A percentile compares a stretch with the other conserved stretches of the same genome.
Evolutionary conservation across 2,329 filamentous ascomycete genomes (phyloP).

Genomic region (Claviceps pazoutovae): DNA sequence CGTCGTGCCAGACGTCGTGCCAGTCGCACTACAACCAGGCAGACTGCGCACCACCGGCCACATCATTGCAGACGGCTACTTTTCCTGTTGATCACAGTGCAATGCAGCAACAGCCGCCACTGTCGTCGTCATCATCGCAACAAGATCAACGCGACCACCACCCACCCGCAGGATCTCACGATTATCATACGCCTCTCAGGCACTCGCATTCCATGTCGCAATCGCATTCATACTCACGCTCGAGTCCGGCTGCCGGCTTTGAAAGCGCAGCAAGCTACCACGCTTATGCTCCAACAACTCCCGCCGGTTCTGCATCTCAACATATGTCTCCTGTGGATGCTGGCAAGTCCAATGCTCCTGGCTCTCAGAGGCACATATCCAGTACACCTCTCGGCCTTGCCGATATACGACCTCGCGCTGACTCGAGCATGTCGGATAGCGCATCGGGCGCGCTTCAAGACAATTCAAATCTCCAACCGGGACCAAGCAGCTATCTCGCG

Average conservation of each 20-base stretch:
- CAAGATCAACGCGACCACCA: constrained; percentile 17
- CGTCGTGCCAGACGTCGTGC: constrained; percentile 27
- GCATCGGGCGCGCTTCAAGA: constrained; percentile 52
- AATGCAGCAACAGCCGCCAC: constrained; percentile 19
- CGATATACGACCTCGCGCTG: constrained; percentile 78
- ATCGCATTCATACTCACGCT: constrained; percentile 68
- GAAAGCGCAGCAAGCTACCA: constrained; percentile 40
- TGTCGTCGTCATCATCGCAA: constrained; percentile 22
- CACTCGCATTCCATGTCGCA: constrained; percentile 54
- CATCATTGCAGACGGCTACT: constrained; percentile 30
- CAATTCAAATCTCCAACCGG: constrained; percentile 45
- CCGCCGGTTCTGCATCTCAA: constrained; percentile 46
- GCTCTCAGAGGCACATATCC: constrained; percentile 49
- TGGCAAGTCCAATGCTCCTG: constrained; percentile 40
- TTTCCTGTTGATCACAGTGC: constrained; percentile 32
- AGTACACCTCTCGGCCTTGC: constrained; percentile 84
- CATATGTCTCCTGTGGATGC: constrained; percentile 45
- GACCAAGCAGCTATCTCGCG: constrained; percentile 85
- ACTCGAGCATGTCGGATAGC: constrained; percentile 66
- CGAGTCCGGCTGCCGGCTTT: constrained; percentile 57
- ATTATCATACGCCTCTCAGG: constrained; percentile 51
- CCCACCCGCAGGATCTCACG: constrained; percentile 30
- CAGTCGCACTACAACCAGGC: constrained; percentile 46
- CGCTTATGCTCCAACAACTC: constrained; percentile 50
- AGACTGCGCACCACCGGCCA: constrained; percentile 23